Percentiles rank a stretch among this genome's conserved stretches.
phyloP scores from a whole-genome alignment of 306 rosid genomes.

The Trichosanthes truncata region DNA sequence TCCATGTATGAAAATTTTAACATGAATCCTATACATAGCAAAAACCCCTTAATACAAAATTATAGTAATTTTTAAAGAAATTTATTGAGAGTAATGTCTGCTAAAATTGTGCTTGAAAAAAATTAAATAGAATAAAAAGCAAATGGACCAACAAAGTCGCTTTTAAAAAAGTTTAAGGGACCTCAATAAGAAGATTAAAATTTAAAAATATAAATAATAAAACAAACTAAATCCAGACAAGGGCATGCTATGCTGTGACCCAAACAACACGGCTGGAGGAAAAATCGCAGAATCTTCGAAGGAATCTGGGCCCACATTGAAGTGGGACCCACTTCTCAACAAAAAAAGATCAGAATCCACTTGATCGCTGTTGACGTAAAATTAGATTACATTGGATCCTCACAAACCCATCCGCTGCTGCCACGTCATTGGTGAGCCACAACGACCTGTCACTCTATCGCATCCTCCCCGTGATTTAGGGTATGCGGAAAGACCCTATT shows the following conservation, averaged over 20 bases:
- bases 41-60: no score
- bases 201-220: no score
- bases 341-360: background rate
- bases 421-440: background rate
- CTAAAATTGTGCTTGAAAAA: no score
- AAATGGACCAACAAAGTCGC: no score
- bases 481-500: background rate
- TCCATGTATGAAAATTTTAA: no score
- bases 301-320: background rate
- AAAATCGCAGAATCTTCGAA: background rate
- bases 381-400: constrained; percentile 7
- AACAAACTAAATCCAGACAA: background rate
- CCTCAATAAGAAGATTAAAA: no score
- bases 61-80: no score
- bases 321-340: background rate
- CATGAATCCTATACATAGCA: no score
- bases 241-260: background rate
- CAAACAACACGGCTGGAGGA: background rate
- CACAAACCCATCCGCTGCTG: background rate
- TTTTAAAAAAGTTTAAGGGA: no score
- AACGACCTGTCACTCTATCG: background rate
- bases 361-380: background rate
- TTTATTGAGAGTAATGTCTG: no score
- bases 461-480: constrained; percentile 3
- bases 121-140: no score